Conservation (phyloP, 2,329 filamentous ascomycete species). For the Colletotrichum noveboracense region DNA sequence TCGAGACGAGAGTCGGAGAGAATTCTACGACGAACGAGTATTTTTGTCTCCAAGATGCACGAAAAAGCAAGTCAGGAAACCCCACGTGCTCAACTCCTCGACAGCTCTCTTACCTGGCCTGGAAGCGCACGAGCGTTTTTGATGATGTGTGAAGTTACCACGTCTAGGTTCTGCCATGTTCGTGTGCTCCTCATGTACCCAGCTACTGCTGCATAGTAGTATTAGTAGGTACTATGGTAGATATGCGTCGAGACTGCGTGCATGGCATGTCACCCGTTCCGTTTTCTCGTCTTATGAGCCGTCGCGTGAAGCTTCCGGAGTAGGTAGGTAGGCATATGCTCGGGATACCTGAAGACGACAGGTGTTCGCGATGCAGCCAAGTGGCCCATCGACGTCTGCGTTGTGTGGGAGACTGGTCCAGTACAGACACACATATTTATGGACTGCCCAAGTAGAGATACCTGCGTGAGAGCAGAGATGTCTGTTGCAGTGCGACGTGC, state of each 20-base stretch:
- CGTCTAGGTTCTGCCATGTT: not conserved
- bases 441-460: not conserved
- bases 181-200: not conserved
- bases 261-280: not conserved
- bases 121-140: not conserved
- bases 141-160: not conserved
- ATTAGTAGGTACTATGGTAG: not conserved
- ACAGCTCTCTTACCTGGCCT: not conserved
- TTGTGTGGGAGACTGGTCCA: not conserved
- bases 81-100: conserved; percentile 8
- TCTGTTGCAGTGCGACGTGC: not conserved
- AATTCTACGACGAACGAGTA: not conserved
- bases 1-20: not conserved
- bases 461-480: not conserved
- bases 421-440: not conserved
- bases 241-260: not conserved
- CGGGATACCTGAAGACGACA: not conserved
- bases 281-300: not conserved
- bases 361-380: not conserved
- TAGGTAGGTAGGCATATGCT: not conserved
- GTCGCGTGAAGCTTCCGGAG: not conserved
- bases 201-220: not conserved
- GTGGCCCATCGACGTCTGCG: not conserved
- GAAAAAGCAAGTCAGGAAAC: not conserved
- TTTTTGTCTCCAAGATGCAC: not conserved